Evolutionary conservation across 192 early-diverging fungal species (phyloP).

Genomic region (Phycomyces nitens): DNA sequence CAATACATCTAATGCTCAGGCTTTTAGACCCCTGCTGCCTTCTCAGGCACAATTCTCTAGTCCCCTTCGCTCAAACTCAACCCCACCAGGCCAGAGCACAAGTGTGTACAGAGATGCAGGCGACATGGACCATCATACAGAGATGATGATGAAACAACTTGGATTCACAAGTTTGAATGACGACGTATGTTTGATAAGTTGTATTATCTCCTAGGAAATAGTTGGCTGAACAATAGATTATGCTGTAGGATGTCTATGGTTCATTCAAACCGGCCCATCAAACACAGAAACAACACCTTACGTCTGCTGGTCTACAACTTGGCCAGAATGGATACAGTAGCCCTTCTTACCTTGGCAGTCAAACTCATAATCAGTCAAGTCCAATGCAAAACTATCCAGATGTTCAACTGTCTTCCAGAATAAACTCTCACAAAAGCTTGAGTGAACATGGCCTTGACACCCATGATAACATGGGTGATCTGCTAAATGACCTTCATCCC

Average conservation of each 20-base stretch:
- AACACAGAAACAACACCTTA: slow-evolving; percentile 6
- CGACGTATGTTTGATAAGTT: slow-evolving; percentile 13
- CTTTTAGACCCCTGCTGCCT: not conserved
- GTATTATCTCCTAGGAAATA: no score
- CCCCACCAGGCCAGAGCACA: slow-evolving; percentile 20
- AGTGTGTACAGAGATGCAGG: slow-evolving; percentile 6
- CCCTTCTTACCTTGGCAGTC: slow-evolving; percentile 23
- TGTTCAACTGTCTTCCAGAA: slow-evolving; percentile 26
- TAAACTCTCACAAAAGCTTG: not conserved
- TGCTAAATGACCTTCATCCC: not conserved
- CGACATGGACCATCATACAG: slow-evolving; percentile 13
- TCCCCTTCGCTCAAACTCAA: slow-evolving; percentile 27
- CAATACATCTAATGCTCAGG: not conserved
- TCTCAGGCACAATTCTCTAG: no score
- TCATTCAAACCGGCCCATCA: not conserved
- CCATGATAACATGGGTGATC: not conserved
- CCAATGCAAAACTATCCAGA: slow-evolving; percentile 28
- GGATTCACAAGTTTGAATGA: slow-evolving; percentile 17
- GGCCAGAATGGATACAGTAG: slow-evolving; percentile 22
- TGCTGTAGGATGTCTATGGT: not conserved
- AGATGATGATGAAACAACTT: slow-evolving; percentile 23
- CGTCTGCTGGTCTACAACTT: slow-evolving; percentile 19
- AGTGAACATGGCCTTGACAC: not conserved
- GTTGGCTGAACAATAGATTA: not conserved
- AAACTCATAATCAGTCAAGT: no score